These are phyloP conservation scores for Ensete glaucum DNA, from an alignment of 176 grass and related monocot genomes.

Conservation along the genomic window DNA sequence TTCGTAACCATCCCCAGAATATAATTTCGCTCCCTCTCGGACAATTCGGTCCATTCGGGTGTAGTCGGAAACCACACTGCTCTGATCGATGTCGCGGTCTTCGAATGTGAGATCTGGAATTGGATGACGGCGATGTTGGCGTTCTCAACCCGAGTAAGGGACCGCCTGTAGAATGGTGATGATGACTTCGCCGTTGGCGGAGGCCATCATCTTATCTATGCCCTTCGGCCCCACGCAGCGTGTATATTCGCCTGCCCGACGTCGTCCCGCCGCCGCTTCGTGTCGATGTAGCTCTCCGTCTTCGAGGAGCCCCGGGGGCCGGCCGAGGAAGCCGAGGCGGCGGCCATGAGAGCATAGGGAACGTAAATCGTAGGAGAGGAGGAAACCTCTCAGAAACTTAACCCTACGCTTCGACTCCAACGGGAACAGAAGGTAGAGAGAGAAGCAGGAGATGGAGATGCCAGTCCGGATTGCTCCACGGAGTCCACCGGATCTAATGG, in stretches of 20 bases:
- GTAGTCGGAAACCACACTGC: conserved; percentile 75
- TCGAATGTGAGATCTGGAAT: conserved; percentile 83
- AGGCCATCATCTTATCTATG: conserved; percentile 88
- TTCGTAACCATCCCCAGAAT: conserved; percentile 89
- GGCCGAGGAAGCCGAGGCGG: conserved; percentile 19
- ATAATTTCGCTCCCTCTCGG: conserved; percentile 84
- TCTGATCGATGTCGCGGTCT: conserved; percentile 92
- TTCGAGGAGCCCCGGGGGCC: conserved; percentile 22
- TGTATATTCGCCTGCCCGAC: conserved; percentile 61
- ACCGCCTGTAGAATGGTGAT: conserved; percentile 74
- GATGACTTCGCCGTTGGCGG: conserved; percentile 51
- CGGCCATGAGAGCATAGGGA: conserved; percentile 8
- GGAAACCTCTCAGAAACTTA: too few species aligned
- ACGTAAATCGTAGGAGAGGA: too few species aligned
- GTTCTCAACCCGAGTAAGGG: conserved; percentile 54
- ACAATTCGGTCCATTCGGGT: conserved; percentile 88
- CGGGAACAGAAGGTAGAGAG: too few species aligned
- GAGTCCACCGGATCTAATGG: too few species aligned
- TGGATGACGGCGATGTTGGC: conserved; percentile 94
- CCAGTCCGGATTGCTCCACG: too few species aligned
- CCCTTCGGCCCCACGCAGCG: conserved; percentile 57
- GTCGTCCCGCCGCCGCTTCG: conserved; percentile 75
- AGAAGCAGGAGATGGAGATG: too few species aligned
- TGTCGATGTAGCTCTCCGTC: conserved; percentile 73
- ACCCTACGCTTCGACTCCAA: too few species aligned